Evolutionary conservation across 108 stramenopile genomes (phyloP).

Genomic region (Stephanodiscus triporus): DNA sequence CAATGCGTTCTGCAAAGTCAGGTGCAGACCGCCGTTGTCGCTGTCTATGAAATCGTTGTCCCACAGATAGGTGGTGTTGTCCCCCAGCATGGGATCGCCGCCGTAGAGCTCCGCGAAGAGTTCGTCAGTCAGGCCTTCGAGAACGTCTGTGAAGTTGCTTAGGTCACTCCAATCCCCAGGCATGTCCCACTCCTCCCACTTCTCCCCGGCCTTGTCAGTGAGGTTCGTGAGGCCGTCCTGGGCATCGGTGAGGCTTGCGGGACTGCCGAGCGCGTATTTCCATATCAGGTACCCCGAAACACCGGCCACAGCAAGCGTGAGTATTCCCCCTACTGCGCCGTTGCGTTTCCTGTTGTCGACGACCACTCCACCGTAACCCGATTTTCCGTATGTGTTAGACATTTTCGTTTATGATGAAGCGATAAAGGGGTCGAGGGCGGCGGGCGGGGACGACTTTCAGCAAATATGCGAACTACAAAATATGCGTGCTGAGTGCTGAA

Average conservation of each 20-base stretch:
- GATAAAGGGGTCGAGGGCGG: too few species aligned
- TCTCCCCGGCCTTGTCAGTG: constrained; percentile 26
- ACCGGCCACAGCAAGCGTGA: constrained; percentile 12
- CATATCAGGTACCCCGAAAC: constrained; percentile 17
- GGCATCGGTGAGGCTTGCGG: constrained; percentile 15
- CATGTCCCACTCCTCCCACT: constrained; percentile 13
- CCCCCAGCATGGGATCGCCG: constrained; percentile 58
- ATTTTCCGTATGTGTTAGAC: too few species aligned
- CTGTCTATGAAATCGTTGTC: constrained; percentile 23
- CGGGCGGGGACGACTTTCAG: too few species aligned
- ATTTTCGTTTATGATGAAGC: too few species aligned
- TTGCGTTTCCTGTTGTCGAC: too few species aligned
- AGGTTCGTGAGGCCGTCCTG: constrained; percentile 17
- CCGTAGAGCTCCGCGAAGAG: constrained; percentile 44
- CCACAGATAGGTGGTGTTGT: constrained; percentile 64
- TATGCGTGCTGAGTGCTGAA: too few species aligned
- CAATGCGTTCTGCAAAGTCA: constrained; percentile 61
- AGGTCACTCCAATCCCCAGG: constrained; percentile 6
- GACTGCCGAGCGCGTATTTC: constrained; percentile 11
- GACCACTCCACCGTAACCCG: too few species aligned
- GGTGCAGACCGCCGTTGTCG: constrained; percentile 53
- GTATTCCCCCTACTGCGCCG: background rate
- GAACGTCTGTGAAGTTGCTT: constrained; percentile 47
- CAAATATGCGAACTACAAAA: too few species aligned
- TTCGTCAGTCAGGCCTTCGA: constrained; percentile 19